Conservation (phyloP, 345 rosid genomes). For the Limnanthes douglasii region DNA sequence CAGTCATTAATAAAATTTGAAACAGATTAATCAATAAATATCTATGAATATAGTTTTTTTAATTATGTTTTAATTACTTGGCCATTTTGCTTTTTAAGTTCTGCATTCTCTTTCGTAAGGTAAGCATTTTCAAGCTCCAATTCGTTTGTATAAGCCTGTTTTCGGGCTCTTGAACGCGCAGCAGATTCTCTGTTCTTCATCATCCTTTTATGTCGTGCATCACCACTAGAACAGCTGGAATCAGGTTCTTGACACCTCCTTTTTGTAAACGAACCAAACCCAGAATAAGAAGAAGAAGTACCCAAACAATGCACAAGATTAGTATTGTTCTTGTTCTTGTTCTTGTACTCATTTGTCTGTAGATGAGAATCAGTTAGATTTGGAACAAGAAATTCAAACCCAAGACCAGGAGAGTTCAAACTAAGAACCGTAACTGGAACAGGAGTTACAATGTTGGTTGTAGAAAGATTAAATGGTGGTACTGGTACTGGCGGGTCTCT, state of each 20-base stretch:
- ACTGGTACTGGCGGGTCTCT: conserved; percentile 8
- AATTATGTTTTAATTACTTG: conserved; percentile 16
- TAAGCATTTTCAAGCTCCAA: conserved; percentile 20
- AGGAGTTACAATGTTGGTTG: no score
- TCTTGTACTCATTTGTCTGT: no score
- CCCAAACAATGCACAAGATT: conserved; percentile 6
- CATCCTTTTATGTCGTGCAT: conserved; percentile 29
- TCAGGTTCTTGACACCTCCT: conserved; percentile 18
- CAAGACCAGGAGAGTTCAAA: conserved; percentile 23
- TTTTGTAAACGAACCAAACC: conserved; percentile 11
- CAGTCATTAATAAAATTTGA: no score
- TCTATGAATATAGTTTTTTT: no score
- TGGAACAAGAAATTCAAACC: conserved; percentile 21
- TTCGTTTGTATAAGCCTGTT: conserved; percentile 39
- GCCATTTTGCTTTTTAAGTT: conserved; percentile 25
- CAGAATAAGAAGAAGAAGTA: conserved; percentile 11
- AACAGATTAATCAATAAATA: no score
- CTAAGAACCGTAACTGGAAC: conserved; percentile 26
- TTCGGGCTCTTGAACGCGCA: conserved; percentile 49
- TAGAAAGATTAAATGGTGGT: background rate
- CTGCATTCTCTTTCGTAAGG: conserved; percentile 29
- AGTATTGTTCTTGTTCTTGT: conserved; percentile 2
- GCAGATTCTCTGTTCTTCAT: conserved; percentile 55
- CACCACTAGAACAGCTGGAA: conserved; percentile 8
- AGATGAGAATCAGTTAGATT: conserved; percentile 4